Evolutionary conservation across 352 stramenopile genomes (phyloP), one percentile per base, ranked within the genome.

Genomic region (Globisporangium emineosum): DNA sequence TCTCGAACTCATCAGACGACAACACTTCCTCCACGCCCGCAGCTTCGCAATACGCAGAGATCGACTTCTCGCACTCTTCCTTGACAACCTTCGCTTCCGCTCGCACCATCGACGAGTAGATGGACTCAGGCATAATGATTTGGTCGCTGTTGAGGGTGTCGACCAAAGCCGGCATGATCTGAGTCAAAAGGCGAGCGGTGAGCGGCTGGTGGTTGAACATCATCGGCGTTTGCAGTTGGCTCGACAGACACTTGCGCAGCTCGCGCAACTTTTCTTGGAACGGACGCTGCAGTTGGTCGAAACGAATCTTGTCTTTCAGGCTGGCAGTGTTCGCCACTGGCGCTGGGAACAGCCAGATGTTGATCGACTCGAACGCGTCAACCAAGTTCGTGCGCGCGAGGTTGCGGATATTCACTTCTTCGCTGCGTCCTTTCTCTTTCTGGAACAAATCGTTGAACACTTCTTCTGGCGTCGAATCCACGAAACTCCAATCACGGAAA

Each of bases 401-500:
- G 49, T 96, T 96, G 43, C 87, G 81, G 30, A 91, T 72, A 35
- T 89, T 90, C 30, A 92, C 85, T 69, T 96, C 87, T 19, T 90
- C 79, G 57, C 81, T 88, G 6, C 78, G 78, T 3, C 85, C 85
- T 33, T 92, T 94, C 43, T 96, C 87, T 61, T 92, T 92, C 47
- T 83, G 71, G 54, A 96, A 94, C 53, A 96, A 30, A 65, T 92
- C 83, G 32, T 83, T 73, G 68, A 81, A 92, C 13, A 96, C 87
- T 61, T 91, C 76, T 25, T 91, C 81, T 0, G 87, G 85, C 15
- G 79, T 94, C 63, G 83, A 92, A 55, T 94, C 66, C 29, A 96
- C 81, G 65, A 96, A 96, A 57, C 86, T 96, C 87, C 87, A 96
- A 65, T 96, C 87, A n/a, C 87, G 85, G 42, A 96, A 96, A 15